phyloP scores from a whole-genome alignment of 805 yeast species.

The Scheffersomyces ergatensis region DNA sequence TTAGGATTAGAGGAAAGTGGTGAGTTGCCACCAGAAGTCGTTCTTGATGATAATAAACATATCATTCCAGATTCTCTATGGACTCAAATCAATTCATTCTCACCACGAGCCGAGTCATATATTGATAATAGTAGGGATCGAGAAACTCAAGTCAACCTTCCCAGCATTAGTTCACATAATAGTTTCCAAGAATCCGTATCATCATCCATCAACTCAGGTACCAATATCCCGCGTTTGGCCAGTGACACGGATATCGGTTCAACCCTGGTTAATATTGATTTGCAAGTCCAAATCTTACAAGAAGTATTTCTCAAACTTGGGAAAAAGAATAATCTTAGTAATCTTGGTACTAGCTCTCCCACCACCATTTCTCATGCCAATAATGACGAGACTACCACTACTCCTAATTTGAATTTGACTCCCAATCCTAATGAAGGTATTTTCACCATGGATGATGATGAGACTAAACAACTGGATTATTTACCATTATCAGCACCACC shows the following conservation, averaged over 20 bases:
- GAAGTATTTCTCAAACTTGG: no score
- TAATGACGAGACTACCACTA: conserved; percentile 22
- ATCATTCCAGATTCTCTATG: conserved; percentile 82
- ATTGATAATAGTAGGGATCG: not conserved
- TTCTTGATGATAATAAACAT: conserved; percentile 86
- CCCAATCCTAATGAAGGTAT: conserved; percentile 43
- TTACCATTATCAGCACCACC: not conserved
- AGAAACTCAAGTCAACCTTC: not conserved
- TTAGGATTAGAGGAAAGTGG: not conserved
- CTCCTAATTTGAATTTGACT: conserved; percentile 23
- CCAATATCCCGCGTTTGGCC: conserved; percentile 9
- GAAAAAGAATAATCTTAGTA: no score
- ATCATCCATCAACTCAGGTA: conserved; percentile 3
- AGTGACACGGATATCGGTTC: conserved; percentile 18
- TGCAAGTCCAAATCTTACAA: conserved; percentile 36
- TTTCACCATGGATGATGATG: conserved; percentile 10
- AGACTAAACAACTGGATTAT: conserved; percentile 1
- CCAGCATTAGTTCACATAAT: conserved; percentile 1
- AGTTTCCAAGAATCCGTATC: conserved; percentile 5
- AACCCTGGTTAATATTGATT: conserved; percentile 35
- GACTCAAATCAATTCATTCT: conserved; percentile 46
- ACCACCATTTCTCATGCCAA: conserved; percentile 7
- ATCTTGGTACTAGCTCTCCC: no score
- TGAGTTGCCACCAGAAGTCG: conserved; percentile 65
- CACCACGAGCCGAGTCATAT: conserved; percentile 10